Base-by-base conservation (phyloP, 2,329 filamentous ascomycete genomes). In the Fusarium stilboides region DNA sequence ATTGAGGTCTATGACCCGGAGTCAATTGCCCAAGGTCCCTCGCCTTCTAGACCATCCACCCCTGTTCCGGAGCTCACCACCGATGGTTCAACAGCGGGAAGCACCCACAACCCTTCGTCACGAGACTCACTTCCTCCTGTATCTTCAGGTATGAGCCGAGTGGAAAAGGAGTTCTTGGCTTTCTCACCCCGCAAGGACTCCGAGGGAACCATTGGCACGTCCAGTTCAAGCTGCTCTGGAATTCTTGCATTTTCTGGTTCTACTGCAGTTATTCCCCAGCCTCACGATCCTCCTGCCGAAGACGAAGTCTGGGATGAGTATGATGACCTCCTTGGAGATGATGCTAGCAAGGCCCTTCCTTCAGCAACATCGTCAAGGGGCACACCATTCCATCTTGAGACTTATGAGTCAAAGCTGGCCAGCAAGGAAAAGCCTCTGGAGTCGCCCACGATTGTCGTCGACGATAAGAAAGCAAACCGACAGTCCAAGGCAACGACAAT, bases 281-380 rank as follows among this genome's bases (percentile, higher is more conserved):
- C 88, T 2, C 84, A 83, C 44, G 88, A 89, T 6, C 90, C 88
- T 0, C 85, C 91, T 6, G 88, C 83, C 1, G 92, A 97, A 69
- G 95, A 98, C 73, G 95, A 98, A 76, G 87, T 97, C 3, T 98
- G 95, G 95, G 91, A 94, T 52, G 95, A 97, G 79, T 98, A 97
- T 76, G 91, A 98, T 70, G 95, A 98, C 73, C 82, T 98, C 14
- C 87, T 98, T 55, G 92, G 92, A 53, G 90, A 93, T 13, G 85
- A 84, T 12, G 76, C 77, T 1, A 60, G 75, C 33, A 81, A 82
- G 66, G 80, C 80, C 2, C 84, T 85, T 4, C 80, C 80, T 2
- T 89, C 88, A 1, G 81, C 85, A 7, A 86, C 84, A 1, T 89
- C 87, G 1, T 89, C 89, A 1, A 82, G 84, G 26, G 86, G 86